Evolutionary conservation across 129 eudicot genomes (phyloP), one percentile per base, ranked within the genome.

Genomic region (Artemisia annua): DNA sequence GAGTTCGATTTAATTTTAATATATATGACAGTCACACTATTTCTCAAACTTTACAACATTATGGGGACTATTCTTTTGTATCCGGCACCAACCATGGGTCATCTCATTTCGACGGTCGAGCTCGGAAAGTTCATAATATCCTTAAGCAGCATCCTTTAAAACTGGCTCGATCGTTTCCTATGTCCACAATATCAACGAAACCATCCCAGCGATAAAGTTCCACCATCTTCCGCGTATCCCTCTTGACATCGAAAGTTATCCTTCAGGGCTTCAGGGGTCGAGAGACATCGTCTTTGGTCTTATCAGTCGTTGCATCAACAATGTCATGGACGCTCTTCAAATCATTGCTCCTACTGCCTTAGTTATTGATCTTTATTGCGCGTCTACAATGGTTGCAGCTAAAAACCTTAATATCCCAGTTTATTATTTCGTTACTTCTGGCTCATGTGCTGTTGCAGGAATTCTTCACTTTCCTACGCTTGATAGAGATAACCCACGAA

Each of bases 341-440:
- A 3, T 67, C 18, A 64, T 83, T 67, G 52, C 78, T 12, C 50
- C 8, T 39, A 28, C 55, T 3, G 83, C 81, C 13, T 55, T 80
- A 46, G 28, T 83, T n/a, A 76, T 86, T 44, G 91, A 86, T 63
- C 71, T 83, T 72, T 86, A 80, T 60, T 83, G 85, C 76, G 51
- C 80, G 15, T 1, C 81, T 0, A 62, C 85, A 7, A 57, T 76
- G 19, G n/a, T 63, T 0, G 62, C 72, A 7, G 71, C 83, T 12
- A 54, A 26, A 0, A 57, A 17, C 11, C 63, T 77, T 4, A 48
- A 49, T 4, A 73, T 83, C 54, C 85, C 86, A 1, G 72, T 83
- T 7, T 87, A 81, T 65, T 81, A 58, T 12, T 87, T 72, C 70
- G 19, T 52, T 66, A 81, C 84, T 8, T 78, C 88, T 5, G 81